Percentiles rank a stretch among this genome's conserved stretches.
phyloP scores from a whole-genome alignment of 1,284 basidiomycete genomes.

The Kwoniella shivajii region DNA sequence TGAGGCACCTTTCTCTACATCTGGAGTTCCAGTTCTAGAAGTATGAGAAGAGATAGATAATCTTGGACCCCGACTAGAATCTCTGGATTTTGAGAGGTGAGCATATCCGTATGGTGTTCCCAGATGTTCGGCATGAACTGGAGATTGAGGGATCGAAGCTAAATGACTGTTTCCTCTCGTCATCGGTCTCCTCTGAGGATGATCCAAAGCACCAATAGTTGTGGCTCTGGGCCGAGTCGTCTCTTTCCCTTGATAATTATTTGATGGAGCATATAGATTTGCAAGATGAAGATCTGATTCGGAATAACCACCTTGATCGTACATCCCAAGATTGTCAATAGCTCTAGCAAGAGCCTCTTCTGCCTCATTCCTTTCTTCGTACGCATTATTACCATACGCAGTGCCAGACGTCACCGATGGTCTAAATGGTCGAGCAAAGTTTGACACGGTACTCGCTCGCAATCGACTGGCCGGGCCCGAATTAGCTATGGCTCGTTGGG shows the following conservation, averaged over 20 bases:
- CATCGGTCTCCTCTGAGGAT: constrained; percentile 49
- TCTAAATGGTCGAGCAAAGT: constrained; percentile 63
- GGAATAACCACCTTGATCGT: constrained; percentile 28
- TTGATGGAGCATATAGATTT: constrained; percentile 18
- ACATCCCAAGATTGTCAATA: constrained; percentile 44
- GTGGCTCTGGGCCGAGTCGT: constrained; percentile 78
- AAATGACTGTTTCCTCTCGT: constrained; percentile 56
- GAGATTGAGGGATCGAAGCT: constrained; percentile 48
- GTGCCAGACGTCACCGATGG: constrained; percentile 62
- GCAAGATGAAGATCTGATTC: constrained; percentile 16
- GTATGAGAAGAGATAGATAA: constrained; percentile 46
- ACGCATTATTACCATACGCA: constrained; percentile 70
- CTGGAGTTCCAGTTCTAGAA: constrained; percentile 47
- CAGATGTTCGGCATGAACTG: constrained; percentile 22
- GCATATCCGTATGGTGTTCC: constrained; percentile 34
- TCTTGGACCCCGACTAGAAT: constrained; percentile 35
- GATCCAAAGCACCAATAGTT: constrained; percentile 87
- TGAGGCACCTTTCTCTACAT: constrained; percentile 41
- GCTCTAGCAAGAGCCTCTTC: constrained; percentile 49
- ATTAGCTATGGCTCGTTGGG: constrained; percentile 76
- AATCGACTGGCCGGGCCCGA: constrained; percentile 68
- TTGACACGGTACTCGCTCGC: constrained; percentile 87
- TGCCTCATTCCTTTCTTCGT: constrained; percentile 62
- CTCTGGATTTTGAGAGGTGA: constrained; percentile 33
- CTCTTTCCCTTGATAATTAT: constrained; percentile 22